These are phyloP conservation scores for Chaetomium sp. DNA, from an alignment of 2,329 filamentous ascomycete species.

Conservation along the genomic window DNA sequence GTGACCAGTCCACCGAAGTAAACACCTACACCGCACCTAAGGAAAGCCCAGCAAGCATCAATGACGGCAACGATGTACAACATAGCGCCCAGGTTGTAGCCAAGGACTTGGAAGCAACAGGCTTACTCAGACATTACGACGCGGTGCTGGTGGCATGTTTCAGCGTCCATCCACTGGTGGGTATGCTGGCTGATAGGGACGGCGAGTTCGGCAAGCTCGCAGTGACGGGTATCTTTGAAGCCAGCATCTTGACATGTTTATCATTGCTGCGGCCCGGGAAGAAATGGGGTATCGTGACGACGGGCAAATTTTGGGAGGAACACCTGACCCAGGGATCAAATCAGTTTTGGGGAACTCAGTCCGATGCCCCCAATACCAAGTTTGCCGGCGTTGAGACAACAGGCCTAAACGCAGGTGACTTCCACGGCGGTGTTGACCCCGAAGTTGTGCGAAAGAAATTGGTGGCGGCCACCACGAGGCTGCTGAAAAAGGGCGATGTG, in stretches of 20 bases:
- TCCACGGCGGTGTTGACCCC: slow-evolving; percentile 69
- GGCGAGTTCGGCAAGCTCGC: slow-evolving; percentile 42
- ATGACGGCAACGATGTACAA: slow-evolving; percentile 69
- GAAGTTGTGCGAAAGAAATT: slow-evolving; percentile 67
- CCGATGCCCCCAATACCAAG: slow-evolving; percentile 42
- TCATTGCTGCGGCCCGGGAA: slow-evolving; percentile 47
- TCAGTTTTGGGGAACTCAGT: slow-evolving; percentile 59
- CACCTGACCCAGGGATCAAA: slow-evolving; percentile 69
- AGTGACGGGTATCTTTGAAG: slow-evolving; percentile 86
- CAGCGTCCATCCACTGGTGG: slow-evolving; percentile 78
- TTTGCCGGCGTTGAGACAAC: slow-evolving; percentile 85
- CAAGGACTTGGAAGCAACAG: slow-evolving; percentile 49
- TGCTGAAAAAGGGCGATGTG: slow-evolving; percentile 62
- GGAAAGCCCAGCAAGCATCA: slow-evolving; percentile 71
- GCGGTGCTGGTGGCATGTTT: slow-evolving; percentile 89
- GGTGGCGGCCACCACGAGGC: slow-evolving; percentile 66
- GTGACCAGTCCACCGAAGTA: slow-evolving; percentile 51
- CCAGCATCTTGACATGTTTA: slow-evolving; percentile 68
- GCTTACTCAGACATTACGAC: slow-evolving; percentile 56
- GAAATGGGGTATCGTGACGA: slow-evolving; percentile 86
- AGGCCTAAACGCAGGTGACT: slow-evolving; percentile 75
- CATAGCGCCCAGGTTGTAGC: slow-evolving; percentile 65
- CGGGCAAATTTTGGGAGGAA: slow-evolving; percentile 79
- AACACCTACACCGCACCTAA: slow-evolving; percentile 67
- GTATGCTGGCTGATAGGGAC: slow-evolving; percentile 49